phyloP scores from a whole-genome alignment of 768 basidiomycete genomes.

The Mycena venus region DNA sequence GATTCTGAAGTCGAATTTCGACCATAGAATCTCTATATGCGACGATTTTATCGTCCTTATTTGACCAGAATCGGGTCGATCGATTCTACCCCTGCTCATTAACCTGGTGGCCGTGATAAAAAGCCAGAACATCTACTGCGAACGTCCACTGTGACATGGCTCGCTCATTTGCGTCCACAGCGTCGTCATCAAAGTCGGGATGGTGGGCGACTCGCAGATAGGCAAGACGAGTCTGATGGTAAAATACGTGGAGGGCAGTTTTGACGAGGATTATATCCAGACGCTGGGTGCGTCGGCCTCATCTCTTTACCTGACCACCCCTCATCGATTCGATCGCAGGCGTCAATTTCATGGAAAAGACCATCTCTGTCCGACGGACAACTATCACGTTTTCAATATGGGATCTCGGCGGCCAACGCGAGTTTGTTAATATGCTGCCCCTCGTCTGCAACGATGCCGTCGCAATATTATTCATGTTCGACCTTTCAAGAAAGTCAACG shows the following conservation, averaged over 20 bases:
- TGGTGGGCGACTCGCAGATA: conserved; percentile 99
- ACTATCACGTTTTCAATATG: conserved; percentile 99
- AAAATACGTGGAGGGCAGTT: conserved; percentile 99
- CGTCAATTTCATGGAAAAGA: conserved; percentile 99
- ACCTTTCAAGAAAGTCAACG: conserved; percentile 96
- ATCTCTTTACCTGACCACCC: neutral
- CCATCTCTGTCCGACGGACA: conserved; percentile 96
- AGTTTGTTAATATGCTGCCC: conserved; percentile 99
- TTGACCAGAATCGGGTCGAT: neutral
- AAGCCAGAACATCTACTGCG: neutral
- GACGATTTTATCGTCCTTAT: neutral
- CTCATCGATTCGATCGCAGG: conserved; percentile 55
- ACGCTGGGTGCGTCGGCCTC: conserved; percentile 83
- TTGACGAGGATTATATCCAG: conserved; percentile 99
- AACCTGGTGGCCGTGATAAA: no score
- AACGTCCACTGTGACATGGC: conserved; percentile 9
- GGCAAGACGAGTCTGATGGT: conserved; percentile 99
- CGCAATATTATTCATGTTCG: conserved; percentile 99
- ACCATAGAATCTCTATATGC: neutral
- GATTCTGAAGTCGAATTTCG: no score
- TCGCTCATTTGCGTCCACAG: conserved; percentile 50
- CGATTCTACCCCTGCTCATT: neutral
- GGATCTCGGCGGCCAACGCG: conserved; percentile 97
- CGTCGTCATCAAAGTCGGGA: conserved; percentile 98
- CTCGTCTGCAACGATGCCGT: conserved; percentile 99